Conservation (phyloP, 139 green algal species). For the Astrephomene gubernaculifera region DNA sequence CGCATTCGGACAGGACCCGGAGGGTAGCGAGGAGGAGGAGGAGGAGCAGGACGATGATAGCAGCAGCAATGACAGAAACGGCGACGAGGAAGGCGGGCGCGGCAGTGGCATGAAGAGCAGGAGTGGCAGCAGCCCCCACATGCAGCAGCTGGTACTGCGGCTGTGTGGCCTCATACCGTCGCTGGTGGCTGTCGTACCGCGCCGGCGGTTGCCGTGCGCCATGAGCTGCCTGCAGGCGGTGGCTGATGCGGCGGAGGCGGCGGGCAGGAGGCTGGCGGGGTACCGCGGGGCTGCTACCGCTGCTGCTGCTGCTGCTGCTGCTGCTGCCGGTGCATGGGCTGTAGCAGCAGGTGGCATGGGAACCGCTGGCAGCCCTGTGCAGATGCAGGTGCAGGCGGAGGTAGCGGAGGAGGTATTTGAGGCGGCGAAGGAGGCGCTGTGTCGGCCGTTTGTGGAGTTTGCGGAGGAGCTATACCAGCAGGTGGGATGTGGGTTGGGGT, state of each 20-base stretch:
- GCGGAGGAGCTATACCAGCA: not conserved
- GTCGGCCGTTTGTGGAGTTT: slow-evolving; percentile 10
- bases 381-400: not conserved
- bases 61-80: too few species aligned
- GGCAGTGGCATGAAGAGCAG: too few species aligned
- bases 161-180: slow-evolving; percentile 15
- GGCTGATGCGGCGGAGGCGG: not conserved
- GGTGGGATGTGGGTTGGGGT: too few species aligned
- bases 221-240: not conserved
- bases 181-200: slow-evolving; percentile 8
- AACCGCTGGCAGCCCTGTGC: not conserved
- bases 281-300: not conserved
- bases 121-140: too few species aligned
- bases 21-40: too few species aligned
- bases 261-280: not conserved
- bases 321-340: not conserved
- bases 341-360: not conserved
- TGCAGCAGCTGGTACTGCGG: not conserved
- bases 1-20: too few species aligned
- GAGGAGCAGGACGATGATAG: too few species aligned
- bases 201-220: slow-evolving; percentile 5
- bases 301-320: not conserved
- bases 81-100: too few species aligned
- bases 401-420: not conserved
- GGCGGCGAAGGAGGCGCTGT: not conserved